phyloP scores from a whole-genome alignment of 2,329 filamentous ascomycete species.

The Trichoderma polysporum region DNA sequence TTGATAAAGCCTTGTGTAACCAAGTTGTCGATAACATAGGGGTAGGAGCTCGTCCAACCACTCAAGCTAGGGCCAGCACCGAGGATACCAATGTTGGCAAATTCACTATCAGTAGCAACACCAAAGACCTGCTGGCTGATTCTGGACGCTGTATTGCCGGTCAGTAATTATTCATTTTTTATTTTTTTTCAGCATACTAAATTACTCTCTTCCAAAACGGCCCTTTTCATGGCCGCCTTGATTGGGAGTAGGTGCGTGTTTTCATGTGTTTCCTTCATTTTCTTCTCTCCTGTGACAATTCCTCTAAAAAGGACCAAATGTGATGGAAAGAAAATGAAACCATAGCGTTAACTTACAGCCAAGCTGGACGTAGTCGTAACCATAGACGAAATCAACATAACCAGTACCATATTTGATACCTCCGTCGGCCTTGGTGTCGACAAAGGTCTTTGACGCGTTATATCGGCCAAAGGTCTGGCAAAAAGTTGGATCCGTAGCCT shows the following conservation, averaged over 20 bases:
- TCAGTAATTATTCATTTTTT: background rate
- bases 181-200: background rate
- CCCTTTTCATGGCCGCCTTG: background rate
- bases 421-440: conserved; percentile 29
- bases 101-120: conserved; percentile 35
- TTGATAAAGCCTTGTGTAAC: conserved; percentile 37
- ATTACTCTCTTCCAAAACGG: background rate
- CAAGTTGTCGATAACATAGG: conserved; percentile 38
- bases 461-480: conserved; percentile 35
- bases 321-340: background rate
- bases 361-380: conserved; percentile 35
- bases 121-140: conserved; percentile 40
- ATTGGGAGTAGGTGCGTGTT: background rate
- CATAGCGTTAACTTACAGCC: conserved; percentile 31
- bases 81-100: conserved; percentile 35
- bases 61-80: conserved; percentile 36
- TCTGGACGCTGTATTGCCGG: conserved; percentile 27
- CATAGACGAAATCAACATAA: conserved; percentile 35
- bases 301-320: too few relatives aligned
- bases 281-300: background rate
- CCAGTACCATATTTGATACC: conserved; percentile 36
- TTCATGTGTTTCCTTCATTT: too few relatives aligned
- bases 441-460: conserved; percentile 32
- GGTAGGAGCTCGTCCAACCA: conserved; percentile 38
- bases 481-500: conserved; percentile 30